These are phyloP conservation scores for Poronia punctata DNA, from an alignment of 495 filamentous ascomycete species.

Conservation along the genomic window DNA sequence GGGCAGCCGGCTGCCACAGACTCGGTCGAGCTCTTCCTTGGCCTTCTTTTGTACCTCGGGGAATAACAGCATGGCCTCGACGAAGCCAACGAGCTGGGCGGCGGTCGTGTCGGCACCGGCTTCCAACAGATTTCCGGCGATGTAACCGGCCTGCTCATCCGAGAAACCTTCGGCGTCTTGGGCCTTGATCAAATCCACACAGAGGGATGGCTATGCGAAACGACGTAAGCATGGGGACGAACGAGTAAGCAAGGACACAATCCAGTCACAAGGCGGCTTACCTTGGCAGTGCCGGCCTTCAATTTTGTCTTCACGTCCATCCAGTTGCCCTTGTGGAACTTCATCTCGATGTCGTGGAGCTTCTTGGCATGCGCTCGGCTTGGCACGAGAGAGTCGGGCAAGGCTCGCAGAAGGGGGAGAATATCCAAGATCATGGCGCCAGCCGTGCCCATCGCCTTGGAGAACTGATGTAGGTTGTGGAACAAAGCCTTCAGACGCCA, in stretches of 20 bases:
- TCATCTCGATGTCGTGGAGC: conserved; percentile 22
- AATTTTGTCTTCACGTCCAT: conserved; percentile 31
- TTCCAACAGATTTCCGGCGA: conserved; percentile 46
- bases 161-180: conserved; percentile 32
- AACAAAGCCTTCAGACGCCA: conserved; percentile 46
- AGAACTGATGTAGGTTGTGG: conserved; percentile 43
- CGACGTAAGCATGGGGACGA: neutral
- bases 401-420: conserved; percentile 30
- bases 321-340: conserved; percentile 35
- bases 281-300: conserved; percentile 22
- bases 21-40: conserved; percentile 49
- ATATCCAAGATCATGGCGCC: conserved; percentile 34
- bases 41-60: conserved; percentile 42
- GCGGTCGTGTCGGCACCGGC: conserved; percentile 54
- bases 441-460: conserved; percentile 39
- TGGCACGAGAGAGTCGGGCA: conserved; percentile 33
- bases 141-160: conserved; percentile 37
- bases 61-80: conserved; percentile 52
- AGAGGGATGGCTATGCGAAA: conserved; percentile 28
- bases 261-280: conserved; percentile 9
- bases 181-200: conserved; percentile 30
- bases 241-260: neutral
- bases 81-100: conserved; percentile 46
- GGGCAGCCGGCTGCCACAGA: conserved; percentile 42
- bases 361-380: conserved; percentile 19